phyloP scores from a whole-genome alignment of 2,329 filamentous ascomycete species.

The Ascochyta koolunga region DNA sequence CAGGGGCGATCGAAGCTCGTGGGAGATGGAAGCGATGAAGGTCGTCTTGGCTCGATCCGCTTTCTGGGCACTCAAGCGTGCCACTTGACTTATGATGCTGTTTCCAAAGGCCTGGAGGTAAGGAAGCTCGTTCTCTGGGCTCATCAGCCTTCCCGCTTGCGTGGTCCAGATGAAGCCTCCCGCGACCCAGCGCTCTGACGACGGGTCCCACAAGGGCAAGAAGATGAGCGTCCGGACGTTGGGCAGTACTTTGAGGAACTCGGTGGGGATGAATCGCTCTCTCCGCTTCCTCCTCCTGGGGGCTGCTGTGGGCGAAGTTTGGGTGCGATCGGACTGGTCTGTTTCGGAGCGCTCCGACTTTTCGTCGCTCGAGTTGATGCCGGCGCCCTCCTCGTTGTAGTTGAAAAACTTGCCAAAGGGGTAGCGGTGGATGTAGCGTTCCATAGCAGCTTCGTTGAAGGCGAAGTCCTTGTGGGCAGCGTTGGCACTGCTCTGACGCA shows the following conservation, averaged over 20 bases:
- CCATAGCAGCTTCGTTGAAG: constrained; percentile 42
- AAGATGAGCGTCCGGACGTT: constrained; percentile 46
- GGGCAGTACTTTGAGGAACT: constrained; percentile 41
- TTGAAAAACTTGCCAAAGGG: constrained; percentile 46
- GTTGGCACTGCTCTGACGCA: constrained; percentile 24
- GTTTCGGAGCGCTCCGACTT: constrained; percentile 38
- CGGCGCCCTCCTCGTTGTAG: constrained; percentile 40
- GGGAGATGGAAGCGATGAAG: constrained; percentile 51
- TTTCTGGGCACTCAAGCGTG: constrained; percentile 38
- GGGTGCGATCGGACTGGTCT: constrained; percentile 35
- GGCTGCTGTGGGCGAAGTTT: constrained; percentile 13
- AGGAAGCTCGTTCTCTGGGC: constrained; percentile 39
- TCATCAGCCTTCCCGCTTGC: constrained; percentile 38
- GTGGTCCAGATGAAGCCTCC: constrained; percentile 45
- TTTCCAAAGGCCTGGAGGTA: constrained; percentile 46
- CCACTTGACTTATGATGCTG: constrained; percentile 42
- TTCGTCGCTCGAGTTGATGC: constrained; percentile 42
- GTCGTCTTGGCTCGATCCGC: constrained; percentile 47
- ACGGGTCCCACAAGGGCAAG: constrained; percentile 46
- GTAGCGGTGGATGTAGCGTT: constrained; percentile 42
- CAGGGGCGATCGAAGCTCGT: constrained; percentile 62
- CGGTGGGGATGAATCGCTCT: constrained; percentile 41
- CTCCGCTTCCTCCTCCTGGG: constrained; percentile 30
- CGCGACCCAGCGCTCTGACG: constrained; percentile 40
- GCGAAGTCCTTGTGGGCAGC: constrained; percentile 36